Percentiles rank a stretch among this genome's conserved stretches.
Conservation (phyloP, 257 asterid species). For the Paulownia fortunei region DNA sequence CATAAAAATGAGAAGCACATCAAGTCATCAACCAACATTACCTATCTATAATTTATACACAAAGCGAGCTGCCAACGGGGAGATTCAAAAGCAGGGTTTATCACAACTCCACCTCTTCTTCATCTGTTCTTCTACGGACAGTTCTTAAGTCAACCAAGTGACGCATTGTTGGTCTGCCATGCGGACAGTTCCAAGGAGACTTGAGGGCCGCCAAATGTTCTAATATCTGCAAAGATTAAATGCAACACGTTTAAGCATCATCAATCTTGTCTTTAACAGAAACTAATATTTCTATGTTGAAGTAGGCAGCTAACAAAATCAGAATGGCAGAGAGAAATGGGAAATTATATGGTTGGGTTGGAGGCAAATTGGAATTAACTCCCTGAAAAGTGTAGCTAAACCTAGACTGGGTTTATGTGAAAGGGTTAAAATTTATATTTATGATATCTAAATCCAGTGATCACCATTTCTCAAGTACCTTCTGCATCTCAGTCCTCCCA, state of each 20-base stretch:
- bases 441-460: neutral
- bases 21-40: neutral
- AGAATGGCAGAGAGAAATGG: neutral
- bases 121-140: constrained; percentile 46
- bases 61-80: neutral
- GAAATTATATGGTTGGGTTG: neutral
- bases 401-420: neutral
- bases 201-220: constrained; percentile 74
- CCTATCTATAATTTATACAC: constrained; percentile 21
- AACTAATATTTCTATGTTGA: neutral
- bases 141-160: constrained; percentile 84
- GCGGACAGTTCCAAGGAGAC: constrained; percentile 99
- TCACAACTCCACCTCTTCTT: constrained; percentile 39
- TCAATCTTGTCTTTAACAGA: neutral
- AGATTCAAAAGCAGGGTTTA: neutral
- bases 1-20: neutral
- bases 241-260: neutral
- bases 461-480: constrained; percentile 47
- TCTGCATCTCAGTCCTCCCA: constrained; percentile 86
- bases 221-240: constrained; percentile 59
- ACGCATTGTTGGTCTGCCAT: constrained; percentile 98
- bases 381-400: neutral
- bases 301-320: neutral
- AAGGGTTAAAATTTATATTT: neutral
- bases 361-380: neutral